These are phyloP conservation scores for Pestalotiopsis sp. DNA, from an alignment of 2,329 filamentous ascomycete species.

Conservation along the genomic window DNA sequence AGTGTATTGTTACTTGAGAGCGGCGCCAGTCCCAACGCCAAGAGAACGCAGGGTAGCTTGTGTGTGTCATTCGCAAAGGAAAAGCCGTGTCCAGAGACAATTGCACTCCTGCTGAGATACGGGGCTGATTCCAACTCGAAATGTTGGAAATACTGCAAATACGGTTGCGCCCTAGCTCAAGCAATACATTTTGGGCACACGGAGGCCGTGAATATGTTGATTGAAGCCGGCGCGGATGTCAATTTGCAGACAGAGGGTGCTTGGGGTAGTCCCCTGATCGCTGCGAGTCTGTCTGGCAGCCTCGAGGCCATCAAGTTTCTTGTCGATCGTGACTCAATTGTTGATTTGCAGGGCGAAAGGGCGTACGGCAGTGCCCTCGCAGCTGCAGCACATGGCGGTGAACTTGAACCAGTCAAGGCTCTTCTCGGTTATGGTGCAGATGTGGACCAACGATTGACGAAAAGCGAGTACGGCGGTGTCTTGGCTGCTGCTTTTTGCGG, in stretches of 20 bases:
- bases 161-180: not conserved
- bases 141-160: not conserved
- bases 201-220: not conserved
- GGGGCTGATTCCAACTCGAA: not conserved
- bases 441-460: no score
- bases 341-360: not conserved
- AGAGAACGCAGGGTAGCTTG: not conserved
- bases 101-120: not conserved
- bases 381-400: no score
- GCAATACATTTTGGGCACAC: not conserved
- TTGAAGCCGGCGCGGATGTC: not conserved
- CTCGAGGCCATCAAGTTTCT: not conserved
- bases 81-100: not conserved
- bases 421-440: no score
- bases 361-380: not conserved
- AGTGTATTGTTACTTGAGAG: not conserved
- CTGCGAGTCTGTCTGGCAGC: not conserved
- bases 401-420: no score
- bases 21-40: not conserved
- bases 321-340: not conserved
- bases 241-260: not conserved
- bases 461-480: not conserved
- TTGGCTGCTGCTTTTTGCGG: not conserved
- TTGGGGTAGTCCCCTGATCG: not conserved
- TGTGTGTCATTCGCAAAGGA: not conserved